These are phyloP conservation scores for Lepidium aucheri DNA, from an alignment of 345 rosid species.

Conservation along the genomic window DNA sequence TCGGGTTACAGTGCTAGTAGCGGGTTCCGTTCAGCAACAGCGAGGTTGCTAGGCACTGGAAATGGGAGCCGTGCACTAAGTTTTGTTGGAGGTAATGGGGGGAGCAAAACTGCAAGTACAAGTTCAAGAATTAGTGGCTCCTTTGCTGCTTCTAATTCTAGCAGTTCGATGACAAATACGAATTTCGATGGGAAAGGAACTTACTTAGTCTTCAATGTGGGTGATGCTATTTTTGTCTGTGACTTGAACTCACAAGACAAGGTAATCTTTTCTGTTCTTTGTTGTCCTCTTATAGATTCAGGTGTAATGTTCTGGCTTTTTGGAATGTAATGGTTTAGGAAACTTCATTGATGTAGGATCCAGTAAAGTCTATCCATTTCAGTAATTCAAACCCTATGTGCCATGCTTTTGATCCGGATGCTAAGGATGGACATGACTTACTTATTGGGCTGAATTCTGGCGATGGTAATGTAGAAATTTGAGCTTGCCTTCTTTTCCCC, in stretches of 20 bases:
- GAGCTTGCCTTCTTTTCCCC: background rate
- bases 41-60: constrained; percentile 71
- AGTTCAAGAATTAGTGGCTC: constrained; percentile 82
- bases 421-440: constrained; percentile 98
- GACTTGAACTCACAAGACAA: constrained; percentile 97
- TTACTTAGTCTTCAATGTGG: constrained; percentile 89
- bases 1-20: constrained; percentile 72
- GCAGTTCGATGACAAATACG: constrained; percentile 48
- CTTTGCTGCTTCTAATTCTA: constrained; percentile 59
- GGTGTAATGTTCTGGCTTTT: constrained; percentile 1
- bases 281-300: background rate
- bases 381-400: constrained; percentile 89
- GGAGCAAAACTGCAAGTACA: constrained; percentile 59
- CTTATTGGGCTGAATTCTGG: constrained; percentile 89
- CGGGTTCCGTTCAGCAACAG: constrained; percentile 91
- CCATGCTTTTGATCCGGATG: constrained; percentile 91
- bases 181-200: constrained; percentile 98
- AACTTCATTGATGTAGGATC: constrained; percentile 58
- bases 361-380: constrained; percentile 93
- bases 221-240: constrained; percentile 86
- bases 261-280: constrained; percentile 35
- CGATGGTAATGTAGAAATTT: constrained; percentile 55
- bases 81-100: constrained; percentile 95
- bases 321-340: constrained; percentile 8
- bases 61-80: constrained; percentile 87